Conservation (phyloP, 75 land plant genomes). For the Larix kaempferi region DNA sequence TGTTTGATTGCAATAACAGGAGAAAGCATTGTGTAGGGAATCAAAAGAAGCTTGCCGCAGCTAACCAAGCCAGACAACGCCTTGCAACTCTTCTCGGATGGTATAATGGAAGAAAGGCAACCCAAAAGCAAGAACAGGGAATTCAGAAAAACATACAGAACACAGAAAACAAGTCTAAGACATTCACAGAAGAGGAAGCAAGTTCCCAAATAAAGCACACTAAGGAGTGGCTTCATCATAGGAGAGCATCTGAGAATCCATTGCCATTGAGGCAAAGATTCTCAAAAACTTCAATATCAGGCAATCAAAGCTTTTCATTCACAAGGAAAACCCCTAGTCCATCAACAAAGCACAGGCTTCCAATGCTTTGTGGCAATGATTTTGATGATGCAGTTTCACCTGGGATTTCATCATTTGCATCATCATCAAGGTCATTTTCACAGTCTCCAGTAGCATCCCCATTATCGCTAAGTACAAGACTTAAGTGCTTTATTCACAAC, state of each 20-base stretch:
- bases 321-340: conserved; percentile 45
- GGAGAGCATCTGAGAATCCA: conserved; percentile 22
- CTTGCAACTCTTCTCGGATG: conserved; percentile 46
- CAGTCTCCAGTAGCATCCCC: conserved; percentile 10
- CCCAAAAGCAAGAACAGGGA: conserved; percentile 9
- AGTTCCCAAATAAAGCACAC: conserved; percentile 8
- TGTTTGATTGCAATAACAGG: conserved; percentile 7
- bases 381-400: conserved; percentile 41
- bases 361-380: conserved; percentile 16
- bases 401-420: conserved; percentile 31
- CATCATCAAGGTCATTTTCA: conserved; percentile 28
- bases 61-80: conserved; percentile 28
- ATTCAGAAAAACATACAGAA: not conserved
- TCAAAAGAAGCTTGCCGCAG: conserved; percentile 19
- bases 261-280: conserved; percentile 42
- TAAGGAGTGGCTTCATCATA: not conserved
- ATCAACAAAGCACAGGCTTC: conserved; percentile 40
- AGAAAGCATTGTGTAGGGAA: conserved; percentile 4
- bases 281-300: conserved; percentile 29
- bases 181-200: not conserved
- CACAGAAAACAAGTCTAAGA: conserved; percentile 14
- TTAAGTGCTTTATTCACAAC: conserved; percentile 10
- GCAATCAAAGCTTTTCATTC: conserved; percentile 37
- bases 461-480: conserved; percentile 10
- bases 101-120: conserved; percentile 22